Base-by-base conservation (phyloP, 163 green algal species). In the Botryococcus braunii region DNA sequence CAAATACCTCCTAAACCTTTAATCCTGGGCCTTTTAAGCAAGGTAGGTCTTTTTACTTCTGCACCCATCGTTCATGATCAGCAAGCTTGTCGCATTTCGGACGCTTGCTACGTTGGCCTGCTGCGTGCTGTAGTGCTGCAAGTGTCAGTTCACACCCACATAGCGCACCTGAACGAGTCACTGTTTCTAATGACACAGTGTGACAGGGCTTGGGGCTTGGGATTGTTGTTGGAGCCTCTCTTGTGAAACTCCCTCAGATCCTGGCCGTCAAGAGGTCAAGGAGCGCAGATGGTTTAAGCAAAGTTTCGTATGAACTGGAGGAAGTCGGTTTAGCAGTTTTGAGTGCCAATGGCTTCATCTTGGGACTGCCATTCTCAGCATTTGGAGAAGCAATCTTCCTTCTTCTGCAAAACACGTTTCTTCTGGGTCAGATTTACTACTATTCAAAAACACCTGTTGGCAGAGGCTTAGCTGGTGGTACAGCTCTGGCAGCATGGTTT, bases 171-270 rank as follows among this genome's bases (percentile, higher is more conserved):
- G n/a, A n/a, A n/a, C n/a, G n/a, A n/a, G n/a, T n/a, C n/a, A n/a
- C n/a, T n/a, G n/a, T n/a, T n/a, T n/a, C n/a, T n/a, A n/a, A n/a
- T n/a, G n/a, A n/a, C n/a, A n/a, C n/a, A n/a, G n/a, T n/a, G n/a
- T n/a, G n/a, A n/a, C 79, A 95, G 85, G 73, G 60, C n/a, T 74
- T 96, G 55, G 87, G 90, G 3, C 90, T 89, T 31, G 82, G 63
- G 21, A 94, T 96, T 62, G 65, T 96, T 1, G 74, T 69, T 0
- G 84, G 78, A 8, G 83, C 87, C 23, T 86, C 68, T 48, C 71
- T 95, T 2, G 81, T 93, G 4, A 96, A 96, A 69, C 61, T 96
- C 58, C 90, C 90, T 11, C 90, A 97, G 81, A 88, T 96, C 59
- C 36, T 85, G 25, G 70, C 79, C 2, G 75, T 96, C 5, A 29